Evolutionary conservation across 805 yeast genomes (phyloP).

Genomic region (Candida dajiaensis): DNA sequence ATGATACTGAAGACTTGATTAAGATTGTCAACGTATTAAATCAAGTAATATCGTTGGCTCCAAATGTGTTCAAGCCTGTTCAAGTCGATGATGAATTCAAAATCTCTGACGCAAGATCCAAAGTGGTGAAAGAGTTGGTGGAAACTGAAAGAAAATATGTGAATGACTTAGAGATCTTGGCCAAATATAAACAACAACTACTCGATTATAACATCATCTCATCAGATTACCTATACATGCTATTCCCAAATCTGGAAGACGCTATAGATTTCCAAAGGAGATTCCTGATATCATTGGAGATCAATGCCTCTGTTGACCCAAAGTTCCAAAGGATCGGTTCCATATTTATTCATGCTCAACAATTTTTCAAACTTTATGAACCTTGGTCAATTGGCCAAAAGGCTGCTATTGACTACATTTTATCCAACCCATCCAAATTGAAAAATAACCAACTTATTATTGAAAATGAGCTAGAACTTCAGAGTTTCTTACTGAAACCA

Average conservation of each 20-base stretch:
- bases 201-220: constrained; percentile 60
- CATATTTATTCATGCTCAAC: constrained; percentile 77
- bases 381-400: constrained; percentile 92
- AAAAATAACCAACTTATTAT: constrained; percentile 51
- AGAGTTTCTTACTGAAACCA: constrained; percentile 85
- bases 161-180: constrained; percentile 76
- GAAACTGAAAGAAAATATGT: constrained; percentile 92
- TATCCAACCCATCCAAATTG: constrained; percentile 46
- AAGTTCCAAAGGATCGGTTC: constrained; percentile 84
- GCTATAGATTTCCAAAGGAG: constrained; percentile 90
- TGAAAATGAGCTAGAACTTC: constrained; percentile 84
- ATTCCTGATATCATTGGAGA: constrained; percentile 81
- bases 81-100: constrained; percentile 25
- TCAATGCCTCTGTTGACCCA: constrained; percentile 70
- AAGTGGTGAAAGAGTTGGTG: constrained; percentile 77
- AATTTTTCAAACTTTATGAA: constrained; percentile 83
- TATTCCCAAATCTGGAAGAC: constrained; percentile 81
- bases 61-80: constrained; percentile 32
- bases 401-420: constrained; percentile 77
- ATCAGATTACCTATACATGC: constrained; percentile 69
- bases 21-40: constrained; percentile 71
- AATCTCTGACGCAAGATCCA: constrained; percentile 54
- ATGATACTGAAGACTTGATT: constrained; percentile 69
- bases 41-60: constrained; percentile 51
- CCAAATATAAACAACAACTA: constrained; percentile 62